Evolutionary conservation across 1,284 basidiomycete species (phyloP).

Genomic region (Austropuccinia psidii): DNA sequence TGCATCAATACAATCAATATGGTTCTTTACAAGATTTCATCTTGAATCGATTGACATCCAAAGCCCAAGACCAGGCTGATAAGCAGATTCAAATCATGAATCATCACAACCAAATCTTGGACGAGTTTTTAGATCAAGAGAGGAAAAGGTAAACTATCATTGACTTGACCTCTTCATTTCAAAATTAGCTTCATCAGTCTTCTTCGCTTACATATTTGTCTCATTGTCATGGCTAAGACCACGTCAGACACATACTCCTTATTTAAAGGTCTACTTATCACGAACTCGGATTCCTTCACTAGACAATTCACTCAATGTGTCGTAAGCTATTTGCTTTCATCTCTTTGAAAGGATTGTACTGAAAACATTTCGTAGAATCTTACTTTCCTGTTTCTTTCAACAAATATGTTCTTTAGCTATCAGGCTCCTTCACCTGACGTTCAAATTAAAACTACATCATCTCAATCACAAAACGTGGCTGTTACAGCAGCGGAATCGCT

Average conservation of each 20-base stretch:
- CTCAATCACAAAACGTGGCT: no score
- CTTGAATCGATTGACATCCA: not conserved
- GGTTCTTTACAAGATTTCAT: constrained; percentile 18
- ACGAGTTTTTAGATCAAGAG: constrained; percentile 30
- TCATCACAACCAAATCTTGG: constrained; percentile 12
- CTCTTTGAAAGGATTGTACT: no score
- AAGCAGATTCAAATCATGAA: not conserved
- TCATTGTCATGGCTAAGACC: constrained; percentile 6
- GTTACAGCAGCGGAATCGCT: no score
- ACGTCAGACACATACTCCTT: constrained; percentile 30
- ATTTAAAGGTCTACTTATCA: constrained; percentile 28
- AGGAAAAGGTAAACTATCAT: constrained; percentile 22
- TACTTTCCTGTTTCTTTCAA: no score
- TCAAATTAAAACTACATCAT: no score
- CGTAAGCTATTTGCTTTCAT: not conserved
- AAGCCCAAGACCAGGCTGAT: not conserved
- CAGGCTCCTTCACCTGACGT: no score
- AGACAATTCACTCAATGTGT: not conserved
- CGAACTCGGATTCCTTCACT: not conserved
- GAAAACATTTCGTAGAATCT: no score
- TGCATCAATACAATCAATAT: constrained; percentile 34
- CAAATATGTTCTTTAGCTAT: no score
- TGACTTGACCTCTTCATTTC: not conserved
- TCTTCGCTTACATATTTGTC: not conserved
- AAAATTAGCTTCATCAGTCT: not conserved